Evolutionary conservation across 257 asterid species (phyloP), one percentile per base, ranked within the genome.

Genomic region (Ballota nigra): DNA sequence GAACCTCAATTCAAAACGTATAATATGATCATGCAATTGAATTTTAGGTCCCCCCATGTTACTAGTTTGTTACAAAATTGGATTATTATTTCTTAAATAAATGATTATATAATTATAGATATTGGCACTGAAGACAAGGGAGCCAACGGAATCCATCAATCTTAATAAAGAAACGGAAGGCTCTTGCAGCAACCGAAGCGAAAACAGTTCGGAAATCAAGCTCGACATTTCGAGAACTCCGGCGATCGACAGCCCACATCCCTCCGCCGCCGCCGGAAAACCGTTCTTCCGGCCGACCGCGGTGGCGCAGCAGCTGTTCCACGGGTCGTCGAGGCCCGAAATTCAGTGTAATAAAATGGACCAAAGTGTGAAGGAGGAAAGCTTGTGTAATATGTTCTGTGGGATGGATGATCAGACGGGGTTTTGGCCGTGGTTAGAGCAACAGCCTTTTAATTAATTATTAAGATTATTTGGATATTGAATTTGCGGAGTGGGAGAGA

Each of bases 361-460:
- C 53, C 90, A 85, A 31, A 28, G 20, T 40, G 86, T 84, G 6
- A 91, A 93, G 82, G 97, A 93, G 77, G 98, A 93, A 74, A 79
- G 85, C 82, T 66, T 91, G 74, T 83, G 96, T 84, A 91, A 79
- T 18, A 85, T 91, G 94, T 89, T 93, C 63, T 80, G 87, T 41
- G 88, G 88, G 31, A 85, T 93, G 81, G 97, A 93, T 61, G 97
- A 94, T 61, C 98, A 93, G 81, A 77, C 96, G 2, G 97, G 95
- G 20, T 87, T 91, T 68, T 93, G 98, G 98, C 96, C 98, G 1
- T 93, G 98, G 98, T 80, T 93, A 70, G 98, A 93, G 77, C 89
- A 89, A 57, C 96, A 89, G 2, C 90, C 85, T 23, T 90, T 91
- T 83, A 86, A 86, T 79, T 92, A 65, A 81, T 40, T 8, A 0